These are phyloP conservation scores for Suillus placidus DNA, from an alignment of 768 basidiomycete species.

Conservation along the genomic window DNA sequence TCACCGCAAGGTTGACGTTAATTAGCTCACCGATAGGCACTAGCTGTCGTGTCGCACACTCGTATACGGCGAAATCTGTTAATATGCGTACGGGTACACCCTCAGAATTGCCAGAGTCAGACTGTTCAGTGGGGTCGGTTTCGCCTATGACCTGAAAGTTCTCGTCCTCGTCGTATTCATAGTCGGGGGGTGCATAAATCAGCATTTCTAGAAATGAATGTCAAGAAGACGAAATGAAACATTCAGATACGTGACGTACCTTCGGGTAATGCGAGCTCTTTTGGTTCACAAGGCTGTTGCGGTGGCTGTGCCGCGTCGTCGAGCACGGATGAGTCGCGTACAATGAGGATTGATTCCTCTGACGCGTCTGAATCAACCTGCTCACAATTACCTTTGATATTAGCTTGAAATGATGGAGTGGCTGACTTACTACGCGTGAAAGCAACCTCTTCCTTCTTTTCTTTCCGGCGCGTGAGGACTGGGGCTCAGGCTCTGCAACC, in stretches of 20 bases:
- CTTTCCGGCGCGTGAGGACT: background rate
- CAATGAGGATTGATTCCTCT: background rate
- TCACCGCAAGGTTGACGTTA: slow-evolving; percentile 26
- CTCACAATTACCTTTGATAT: background rate
- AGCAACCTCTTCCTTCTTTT: slow-evolving; percentile 4
- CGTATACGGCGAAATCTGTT: slow-evolving; percentile 56
- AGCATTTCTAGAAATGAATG: background rate
- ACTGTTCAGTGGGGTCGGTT: slow-evolving; percentile 28
- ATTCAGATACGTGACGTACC: background rate
- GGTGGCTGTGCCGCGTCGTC: background rate
- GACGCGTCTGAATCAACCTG: slow-evolving; percentile 5
- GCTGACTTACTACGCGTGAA: slow-evolving; percentile 5
- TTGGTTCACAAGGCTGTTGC: background rate
- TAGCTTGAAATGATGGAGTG: background rate
- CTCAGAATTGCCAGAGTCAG: slow-evolving; percentile 32
- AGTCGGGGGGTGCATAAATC: slow-evolving; percentile 24
- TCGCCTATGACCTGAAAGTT: slow-evolving; percentile 49
- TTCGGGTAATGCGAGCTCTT: background rate
- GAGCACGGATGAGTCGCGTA: background rate
- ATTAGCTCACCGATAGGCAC: slow-evolving; percentile 46
- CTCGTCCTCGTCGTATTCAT: slow-evolving; percentile 42
- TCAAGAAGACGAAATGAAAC: background rate
- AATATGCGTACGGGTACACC: slow-evolving; percentile 61
- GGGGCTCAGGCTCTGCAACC: background rate
- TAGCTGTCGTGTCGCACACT: slow-evolving; percentile 38